phyloP scores from a whole-genome alignment of 1,284 basidiomycete species.

The Austroboletus novae-zelandiae region DNA sequence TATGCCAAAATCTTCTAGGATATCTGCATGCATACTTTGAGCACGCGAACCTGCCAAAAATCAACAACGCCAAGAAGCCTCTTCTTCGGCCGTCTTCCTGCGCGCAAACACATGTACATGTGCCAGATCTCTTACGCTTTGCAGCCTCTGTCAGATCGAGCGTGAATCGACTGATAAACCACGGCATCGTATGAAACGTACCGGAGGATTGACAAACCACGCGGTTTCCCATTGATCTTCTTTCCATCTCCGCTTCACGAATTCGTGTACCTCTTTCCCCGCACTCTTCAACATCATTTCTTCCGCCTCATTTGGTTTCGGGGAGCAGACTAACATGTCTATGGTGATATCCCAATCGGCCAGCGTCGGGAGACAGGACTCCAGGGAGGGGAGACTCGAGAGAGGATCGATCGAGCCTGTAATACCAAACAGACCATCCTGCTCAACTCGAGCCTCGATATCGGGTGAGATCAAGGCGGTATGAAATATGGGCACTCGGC shows the following conservation, averaged over 20 bases:
- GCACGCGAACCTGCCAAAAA: background rate
- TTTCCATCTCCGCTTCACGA: conserved; percentile 61
- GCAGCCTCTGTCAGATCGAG: conserved; percentile 52
- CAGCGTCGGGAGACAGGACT: conserved; percentile 55
- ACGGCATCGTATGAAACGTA: conserved; percentile 35
- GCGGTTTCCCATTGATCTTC: conserved; percentile 76
- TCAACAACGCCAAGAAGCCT: conserved; percentile 17
- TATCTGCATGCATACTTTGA: background rate
- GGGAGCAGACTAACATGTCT: conserved; percentile 50
- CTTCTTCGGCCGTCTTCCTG: conserved; percentile 38
- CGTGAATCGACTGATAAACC: background rate
- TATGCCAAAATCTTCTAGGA: conserved; percentile 2
- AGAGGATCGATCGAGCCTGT: conserved; percentile 73
- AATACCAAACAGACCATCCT: conserved; percentile 73
- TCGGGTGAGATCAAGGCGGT: conserved; percentile 42
- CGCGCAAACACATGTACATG: conserved; percentile 80
- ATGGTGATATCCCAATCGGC: conserved; percentile 67
- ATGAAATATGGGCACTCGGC: conserved; percentile 66
- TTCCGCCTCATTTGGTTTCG: conserved; percentile 46
- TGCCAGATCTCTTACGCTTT: conserved; percentile 74
- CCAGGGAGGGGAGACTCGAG: conserved; percentile 60
- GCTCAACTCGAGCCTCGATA: conserved; percentile 52
- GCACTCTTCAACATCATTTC: conserved; percentile 48
- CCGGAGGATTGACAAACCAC: conserved; percentile 84
- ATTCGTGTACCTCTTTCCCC: conserved; percentile 57